These are phyloP conservation scores for Cystobasidium tubakii DNA, from an alignment of 768 basidiomycete species.

Conservation along the genomic window DNA sequence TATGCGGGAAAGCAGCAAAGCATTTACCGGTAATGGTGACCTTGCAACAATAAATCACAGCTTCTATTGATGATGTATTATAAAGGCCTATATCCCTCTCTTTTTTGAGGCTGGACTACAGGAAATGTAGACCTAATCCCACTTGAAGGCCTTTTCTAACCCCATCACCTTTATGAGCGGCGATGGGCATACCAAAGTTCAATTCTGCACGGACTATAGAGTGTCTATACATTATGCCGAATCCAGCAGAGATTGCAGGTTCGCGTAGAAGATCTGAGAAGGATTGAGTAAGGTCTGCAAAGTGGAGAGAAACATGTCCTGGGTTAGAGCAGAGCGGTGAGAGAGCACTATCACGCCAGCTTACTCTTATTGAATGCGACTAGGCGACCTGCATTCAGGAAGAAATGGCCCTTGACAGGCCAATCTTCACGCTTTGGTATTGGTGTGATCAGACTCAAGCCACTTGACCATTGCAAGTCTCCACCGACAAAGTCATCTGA, in stretches of 20 bases:
- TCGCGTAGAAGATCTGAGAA: conserved; percentile 48
- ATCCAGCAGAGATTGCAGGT: conserved; percentile 71
- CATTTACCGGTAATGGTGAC: no score
- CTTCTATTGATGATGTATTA: not conserved
- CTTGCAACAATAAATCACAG: not conserved
- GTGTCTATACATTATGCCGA: conserved; percentile 76
- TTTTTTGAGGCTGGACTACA: conserved; percentile 54
- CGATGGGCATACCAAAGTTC: conserved; percentile 78
- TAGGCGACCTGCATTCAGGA: conserved; percentile 73
- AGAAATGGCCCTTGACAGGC: conserved; percentile 75
- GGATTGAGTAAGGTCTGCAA: conserved; percentile 52
- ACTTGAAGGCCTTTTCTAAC: conserved; percentile 67
- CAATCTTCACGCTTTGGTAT: conserved; percentile 68
- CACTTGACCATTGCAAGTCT: conserved; percentile 71
- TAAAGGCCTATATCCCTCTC: not conserved
- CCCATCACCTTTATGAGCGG: conserved; percentile 63
- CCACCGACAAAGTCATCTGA: conserved; percentile 80
- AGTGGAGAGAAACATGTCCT: conserved; percentile 47
- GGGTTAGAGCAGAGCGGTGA: not conserved
- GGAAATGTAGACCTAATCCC: conserved; percentile 72
- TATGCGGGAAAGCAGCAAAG: no score
- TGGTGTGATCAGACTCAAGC: conserved; percentile 67
- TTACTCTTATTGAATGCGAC: conserved; percentile 60
- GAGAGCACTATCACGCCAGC: no score
- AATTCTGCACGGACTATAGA: conserved; percentile 79